Base-by-base conservation (phyloP, 805 yeast genomes). In the Yarrowia hollandica region DNA sequence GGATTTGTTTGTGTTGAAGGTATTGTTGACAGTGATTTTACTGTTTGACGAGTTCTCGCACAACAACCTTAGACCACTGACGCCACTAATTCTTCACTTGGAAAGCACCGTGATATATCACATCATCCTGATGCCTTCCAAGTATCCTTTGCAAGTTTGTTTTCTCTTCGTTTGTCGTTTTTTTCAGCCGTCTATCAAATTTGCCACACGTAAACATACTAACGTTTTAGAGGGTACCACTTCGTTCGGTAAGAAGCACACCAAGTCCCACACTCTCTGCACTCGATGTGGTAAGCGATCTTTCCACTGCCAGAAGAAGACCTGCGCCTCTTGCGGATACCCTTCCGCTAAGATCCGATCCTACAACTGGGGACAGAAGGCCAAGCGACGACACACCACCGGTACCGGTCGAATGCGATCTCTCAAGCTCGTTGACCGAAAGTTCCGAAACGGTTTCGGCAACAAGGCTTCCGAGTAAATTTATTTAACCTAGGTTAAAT, bases 371-470 rank as follows among this genome's bases (percentile, higher is more conserved):
- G 97, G 95, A 79, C 80, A 81, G 70, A 94, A 94, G 88, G 96
- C 97, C 76, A 89, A 91, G 87, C 90, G 99, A 90, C 90, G 99
- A 89, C 87, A 88, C 80, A 94, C 99, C 71, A 91, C 97, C 72
- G 99, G 99, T 84, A 85, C 98, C 78, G 99, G 99, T 82, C 95
- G 99, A 83, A 89, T 90, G 95, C 83, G 91, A 79, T 84, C 92
- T 90, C 85, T 94, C 80, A 94, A 92, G 85, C 86, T 85, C 80
- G 96, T 94, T 72, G 81, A 94, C 71, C 91, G 98, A 86, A 89
- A 90, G 84, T 92, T 92, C 88, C 89, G 91, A 88, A 92, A 92
- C 86, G 96, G 90, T 78, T 94, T 94, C 97, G 97, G 89, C 80
- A 77, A 96, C 73, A 89, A 90, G 77, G 82, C 63, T 44, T 60